A percentile compares a stretch with the other conserved stretches of the same genome.
These are phyloP conservation scores for Cladorrhinum sp. DNA, from an alignment of 2,329 filamentous ascomycete species.

Conservation along the genomic window DNA sequence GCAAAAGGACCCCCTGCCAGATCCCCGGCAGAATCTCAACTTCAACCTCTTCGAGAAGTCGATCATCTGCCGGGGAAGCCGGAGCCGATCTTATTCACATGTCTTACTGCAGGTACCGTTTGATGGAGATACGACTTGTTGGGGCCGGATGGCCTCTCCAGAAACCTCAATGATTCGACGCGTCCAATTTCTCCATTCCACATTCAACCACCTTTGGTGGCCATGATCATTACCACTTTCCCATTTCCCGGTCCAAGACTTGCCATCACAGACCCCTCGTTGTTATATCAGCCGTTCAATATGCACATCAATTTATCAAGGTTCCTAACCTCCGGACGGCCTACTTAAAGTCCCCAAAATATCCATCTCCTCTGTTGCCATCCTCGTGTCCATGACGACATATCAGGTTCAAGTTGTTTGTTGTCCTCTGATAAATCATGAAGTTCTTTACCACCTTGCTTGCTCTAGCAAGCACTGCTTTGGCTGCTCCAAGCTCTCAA, in stretches of 20 bases:
- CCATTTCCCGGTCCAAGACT: not conserved
- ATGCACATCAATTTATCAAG: constrained; percentile 11
- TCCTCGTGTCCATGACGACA: not conserved
- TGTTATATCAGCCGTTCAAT: constrained; percentile 13
- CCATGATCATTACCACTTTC: not conserved
- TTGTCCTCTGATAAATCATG: constrained; percentile 15
- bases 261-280: constrained; percentile 1
- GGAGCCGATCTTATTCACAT: constrained; percentile 2
- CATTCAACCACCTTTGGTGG: not conserved
- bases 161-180: not conserved
- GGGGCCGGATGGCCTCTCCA: not conserved
- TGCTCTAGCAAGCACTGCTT: constrained; percentile 18
- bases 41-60: not conserved
- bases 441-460: constrained; percentile 21
- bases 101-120: not conserved
- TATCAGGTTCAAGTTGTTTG: not conserved
- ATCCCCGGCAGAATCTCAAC: constrained; percentile 7
- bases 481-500: constrained; percentile 11
- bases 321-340: not conserved
- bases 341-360: not conserved
- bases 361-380: not conserved
- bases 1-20: not conserved
- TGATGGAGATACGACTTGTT: not conserved
- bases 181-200: not conserved
- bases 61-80: not conserved